Conservation (phyloP, 2,329 filamentous ascomycete genomes). For the Fusarium sp. region DNA sequence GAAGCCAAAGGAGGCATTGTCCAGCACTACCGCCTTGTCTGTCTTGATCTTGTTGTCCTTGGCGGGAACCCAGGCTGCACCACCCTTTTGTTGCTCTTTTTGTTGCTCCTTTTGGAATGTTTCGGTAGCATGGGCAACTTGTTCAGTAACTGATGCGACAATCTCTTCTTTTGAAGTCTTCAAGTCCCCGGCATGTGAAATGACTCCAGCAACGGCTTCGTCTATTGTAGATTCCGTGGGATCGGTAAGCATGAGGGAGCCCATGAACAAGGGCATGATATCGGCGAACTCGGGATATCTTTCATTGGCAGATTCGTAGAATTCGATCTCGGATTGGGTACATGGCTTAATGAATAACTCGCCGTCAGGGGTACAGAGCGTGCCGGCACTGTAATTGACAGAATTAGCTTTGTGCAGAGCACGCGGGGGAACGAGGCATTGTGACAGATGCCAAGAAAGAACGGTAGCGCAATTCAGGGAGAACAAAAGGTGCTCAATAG, state of each 20-base stretch:
- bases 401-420: slow-evolving; percentile 28
- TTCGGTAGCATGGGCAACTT: slow-evolving; percentile 42
- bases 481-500: background rate
- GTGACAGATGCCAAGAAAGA: slow-evolving; percentile 27
- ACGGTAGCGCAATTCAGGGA: slow-evolving; percentile 4
- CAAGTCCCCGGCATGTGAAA: slow-evolving; percentile 53
- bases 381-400: slow-evolving; percentile 76
- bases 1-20: slow-evolving; percentile 86
- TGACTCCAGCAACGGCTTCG: slow-evolving; percentile 58
- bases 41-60: slow-evolving; percentile 75
- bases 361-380: slow-evolving; percentile 84
- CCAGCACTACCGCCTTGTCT: slow-evolving; percentile 82
- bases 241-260: slow-evolving; percentile 77
- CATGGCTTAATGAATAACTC: slow-evolving; percentile 95
- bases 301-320: slow-evolving; percentile 80
- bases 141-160: slow-evolving; percentile 48
- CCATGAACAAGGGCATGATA: slow-evolving; percentile 87
- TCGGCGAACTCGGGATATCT: slow-evolving; percentile 78
- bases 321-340: slow-evolving; percentile 83
- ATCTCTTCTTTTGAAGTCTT: slow-evolving; percentile 51
- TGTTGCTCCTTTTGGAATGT: background rate
- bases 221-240: slow-evolving; percentile 61
- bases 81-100: slow-evolving; percentile 14
- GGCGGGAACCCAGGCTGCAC: slow-evolving; percentile 59
- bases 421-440: slow-evolving; percentile 10